Percentiles rank a stretch among this genome's conserved stretches.
Conservation (phyloP, 139 green algal genomes). For the Limnomonas spitsbergensis region DNA sequence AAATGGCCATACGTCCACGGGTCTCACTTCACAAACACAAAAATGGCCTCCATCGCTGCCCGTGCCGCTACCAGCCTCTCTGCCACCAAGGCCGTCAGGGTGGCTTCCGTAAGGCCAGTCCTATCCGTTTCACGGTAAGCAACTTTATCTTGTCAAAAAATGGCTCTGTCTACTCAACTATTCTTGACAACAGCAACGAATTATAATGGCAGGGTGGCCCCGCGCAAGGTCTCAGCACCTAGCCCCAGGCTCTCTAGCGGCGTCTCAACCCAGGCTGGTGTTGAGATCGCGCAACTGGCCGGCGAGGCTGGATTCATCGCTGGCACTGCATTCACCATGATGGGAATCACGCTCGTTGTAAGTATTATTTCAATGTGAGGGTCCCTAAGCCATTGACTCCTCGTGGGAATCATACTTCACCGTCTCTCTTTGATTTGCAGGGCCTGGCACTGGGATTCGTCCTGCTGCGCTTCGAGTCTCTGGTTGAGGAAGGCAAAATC, state of each 20-base stretch:
- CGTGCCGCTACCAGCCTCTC: slow-evolving; percentile 5
- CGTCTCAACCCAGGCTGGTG: slow-evolving; percentile 1
- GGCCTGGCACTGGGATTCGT: slow-evolving; percentile 93
- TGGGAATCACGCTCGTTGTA: slow-evolving; percentile 84
- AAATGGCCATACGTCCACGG: too few relatives aligned
- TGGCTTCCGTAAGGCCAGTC: neutral
- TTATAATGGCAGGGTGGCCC: neutral
- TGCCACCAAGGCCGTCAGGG: neutral
- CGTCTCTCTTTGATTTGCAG: too few relatives aligned
- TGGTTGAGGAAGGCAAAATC: slow-evolving; percentile 63
- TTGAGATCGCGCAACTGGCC: slow-evolving; percentile 61
- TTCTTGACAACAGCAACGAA: neutral
- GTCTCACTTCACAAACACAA: too few relatives aligned
- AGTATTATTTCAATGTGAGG: slow-evolving; percentile 28
- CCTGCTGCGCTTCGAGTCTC: slow-evolving; percentile 82
- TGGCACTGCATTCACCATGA: slow-evolving; percentile 73
- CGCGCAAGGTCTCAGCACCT: slow-evolving; percentile 10
- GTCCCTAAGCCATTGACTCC: too few relatives aligned
- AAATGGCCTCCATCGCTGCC: slow-evolving; percentile 18
- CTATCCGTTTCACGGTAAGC: neutral
- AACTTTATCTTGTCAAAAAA: neutral
- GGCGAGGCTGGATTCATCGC: slow-evolving; percentile 76
- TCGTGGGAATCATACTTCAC: slow-evolving; percentile 11
- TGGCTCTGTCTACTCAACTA: neutral
- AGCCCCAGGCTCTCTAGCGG: neutral